Base-by-base conservation (phyloP, 345 rosid species). In the Fremontodendron californicum region DNA sequence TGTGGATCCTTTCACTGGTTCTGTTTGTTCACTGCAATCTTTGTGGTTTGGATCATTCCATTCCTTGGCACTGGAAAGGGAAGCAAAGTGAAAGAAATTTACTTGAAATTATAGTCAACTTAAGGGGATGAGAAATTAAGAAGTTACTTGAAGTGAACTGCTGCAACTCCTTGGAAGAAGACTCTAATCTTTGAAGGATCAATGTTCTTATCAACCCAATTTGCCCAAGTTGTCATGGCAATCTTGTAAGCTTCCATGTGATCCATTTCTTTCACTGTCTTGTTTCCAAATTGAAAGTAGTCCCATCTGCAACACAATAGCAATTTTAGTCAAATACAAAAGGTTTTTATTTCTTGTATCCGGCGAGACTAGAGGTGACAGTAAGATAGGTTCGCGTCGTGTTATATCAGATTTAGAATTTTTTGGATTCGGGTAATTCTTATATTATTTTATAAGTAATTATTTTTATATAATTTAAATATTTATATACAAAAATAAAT, bases 171-270 rank as follows among this genome's bases (percentile, higher is more conserved):
- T 71, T 87, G 92, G 83, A 85, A 92, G 81, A 88, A 82, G 45
- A 91, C 89, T 71, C 3, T 77, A 54, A 90, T 84, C 55, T 81
- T 82, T 1, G 84, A 75, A 77, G 84, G 78, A 82, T 89, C 90
- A 71, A 91, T 84, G 67, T 92, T 85, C 0, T 46, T 39, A 33
- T 88, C 95, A 46, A 89, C 73, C 93, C 93, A 91, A 21, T 81
- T 87, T 19, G 85, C 78, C 95, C 93, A 92, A 65, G 95, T 92
- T 5, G 87, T 88, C 39, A 92, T 71, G 23, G 92, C 97, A 52
- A 83, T 88, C 81, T 71, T 78, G 75, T 82, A 82, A 19, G 95
- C 92, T 79, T 82, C 86, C 88, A 88, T 80, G 57, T 86, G 85
- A 68, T 91, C 82, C 97, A 92, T 91, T 25, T 88, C 91, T 21